Evolutionary conservation across 306 rosid genomes (phyloP), one percentile per base, ranked within the genome.

Genomic region (Elaeagnus macrophylla): DNA sequence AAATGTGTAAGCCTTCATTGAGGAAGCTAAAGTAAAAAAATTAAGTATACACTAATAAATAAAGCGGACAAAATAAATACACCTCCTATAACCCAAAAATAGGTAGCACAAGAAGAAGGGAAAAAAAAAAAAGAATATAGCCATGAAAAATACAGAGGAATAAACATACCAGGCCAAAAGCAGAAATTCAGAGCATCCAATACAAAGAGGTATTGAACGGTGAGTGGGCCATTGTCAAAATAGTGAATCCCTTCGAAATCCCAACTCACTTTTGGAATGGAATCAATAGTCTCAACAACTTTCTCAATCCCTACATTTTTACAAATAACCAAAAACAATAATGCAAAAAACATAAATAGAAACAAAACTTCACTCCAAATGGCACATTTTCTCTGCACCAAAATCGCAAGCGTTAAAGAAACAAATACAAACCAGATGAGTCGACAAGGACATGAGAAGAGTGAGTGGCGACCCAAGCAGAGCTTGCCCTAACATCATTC

Each of bases 161-260:
- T 11, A 10, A 10, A 8, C 8, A 15, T 74, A 91, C 97, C 97
- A 36, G 96, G 96, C 97, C 96, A 91, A 75, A 91, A 91, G 74
- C 97, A 91, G 72, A 91, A 91, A 69, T 91, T 91, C 59, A 91
- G 45, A 75, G 96, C 89, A 62, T 91, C 96, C 70, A 86, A 58
- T 9, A 91, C 97, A 56, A 91, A 67, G 57, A 91, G 71, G 73
- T 86, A 91, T 76, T 91, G 97, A 61, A 86, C 94, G 20, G 97
- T 84, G 64, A 86, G 86, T 3, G 96, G 97, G 12, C 96, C 96
- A 56, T 86, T 80, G 15, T 86, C 97, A 51, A 91, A 86, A 54
- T 80, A 91, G 67, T 91, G 97, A 82, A 91, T 91, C 77, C 97
- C 97, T 82, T 91, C 97, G 40, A 91, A 91, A 76, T 91, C 93